These are phyloP conservation scores for Paramecium sexaurelia DNA, from an alignment of 73 alveolate genomes.

Conservation along the genomic window DNA sequence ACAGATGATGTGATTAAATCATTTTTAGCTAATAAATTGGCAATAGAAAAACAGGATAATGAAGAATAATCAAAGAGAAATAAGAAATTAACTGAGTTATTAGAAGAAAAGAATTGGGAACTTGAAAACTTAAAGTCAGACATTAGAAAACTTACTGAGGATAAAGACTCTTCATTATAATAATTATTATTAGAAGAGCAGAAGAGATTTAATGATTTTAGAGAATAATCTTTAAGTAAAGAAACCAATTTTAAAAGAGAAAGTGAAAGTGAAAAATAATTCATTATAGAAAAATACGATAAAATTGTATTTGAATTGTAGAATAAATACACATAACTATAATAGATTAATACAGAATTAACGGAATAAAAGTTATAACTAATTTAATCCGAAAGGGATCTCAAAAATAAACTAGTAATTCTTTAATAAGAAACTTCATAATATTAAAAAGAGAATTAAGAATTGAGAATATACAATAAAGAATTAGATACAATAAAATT, in stretches of 20 bases:
- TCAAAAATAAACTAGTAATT: slow-evolving; percentile 8
- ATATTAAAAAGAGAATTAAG: slow-evolving; percentile 32
- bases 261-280: slow-evolving; percentile 52
- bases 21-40: slow-evolving; percentile 32
- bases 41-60: slow-evolving; percentile 15
- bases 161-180: not conserved
- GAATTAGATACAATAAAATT: slow-evolving; percentile 47
- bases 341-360: slow-evolving; percentile 6
- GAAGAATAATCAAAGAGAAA: slow-evolving; percentile 58
- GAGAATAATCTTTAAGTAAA: slow-evolving; percentile 50
- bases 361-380: slow-evolving; percentile 2
- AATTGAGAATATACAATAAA: slow-evolving; percentile 42
- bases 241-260: slow-evolving; percentile 58
- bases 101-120: slow-evolving; percentile 42
- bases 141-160: slow-evolving; percentile 45
- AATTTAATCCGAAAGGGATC: slow-evolving; percentile 47
- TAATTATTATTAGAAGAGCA: slow-evolving; percentile 34
- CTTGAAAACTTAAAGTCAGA: not conserved
- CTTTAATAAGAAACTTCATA: not conserved
- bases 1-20: slow-evolving; percentile 59
- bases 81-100: slow-evolving; percentile 29
- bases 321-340: slow-evolving; percentile 11
- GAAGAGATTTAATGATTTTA: slow-evolving; percentile 59
- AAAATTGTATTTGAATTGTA: slow-evolving; percentile 46
- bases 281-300: slow-evolving; percentile 56